Percentiles rank a stretch among this genome's conserved stretches.
Evolutionary conservation across 306 rosid genomes (phyloP).

Genomic region (Trichosanthes truncata): DNA sequence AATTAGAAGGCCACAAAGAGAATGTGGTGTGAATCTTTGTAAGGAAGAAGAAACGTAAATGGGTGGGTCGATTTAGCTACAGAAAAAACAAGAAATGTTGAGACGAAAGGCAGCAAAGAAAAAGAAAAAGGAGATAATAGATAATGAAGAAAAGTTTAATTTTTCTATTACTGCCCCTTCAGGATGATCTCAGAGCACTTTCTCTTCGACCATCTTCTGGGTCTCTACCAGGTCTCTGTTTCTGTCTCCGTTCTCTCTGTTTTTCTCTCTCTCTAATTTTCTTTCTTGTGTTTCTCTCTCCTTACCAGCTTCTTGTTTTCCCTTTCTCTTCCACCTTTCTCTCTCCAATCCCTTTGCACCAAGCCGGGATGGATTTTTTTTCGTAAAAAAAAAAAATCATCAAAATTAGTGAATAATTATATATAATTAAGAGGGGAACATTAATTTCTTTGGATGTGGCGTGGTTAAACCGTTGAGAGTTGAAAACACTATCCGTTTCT

Average conservation of each 20-base stretch:
- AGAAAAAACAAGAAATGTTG: conserved; percentile 22
- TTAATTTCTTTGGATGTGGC: not conserved
- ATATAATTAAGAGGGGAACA: not conserved
- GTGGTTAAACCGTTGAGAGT: not conserved
- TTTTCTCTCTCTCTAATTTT: conserved; percentile 7
- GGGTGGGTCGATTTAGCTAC: not conserved
- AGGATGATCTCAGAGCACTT: conserved; percentile 81
- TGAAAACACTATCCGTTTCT: not conserved
- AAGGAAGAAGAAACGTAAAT: conserved; percentile 15
- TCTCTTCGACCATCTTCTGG: conserved; percentile 78
- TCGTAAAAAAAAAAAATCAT: conserved; percentile 4
- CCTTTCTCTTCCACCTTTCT: conserved; percentile 14
- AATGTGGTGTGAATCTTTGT: not conserved
- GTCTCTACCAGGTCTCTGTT: conserved; percentile 24
- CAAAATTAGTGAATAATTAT: not conserved
- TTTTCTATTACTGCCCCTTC: conserved; percentile 54
- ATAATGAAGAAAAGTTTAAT: not conserved
- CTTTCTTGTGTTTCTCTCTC: conserved; percentile 10
- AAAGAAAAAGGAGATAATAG: not conserved
- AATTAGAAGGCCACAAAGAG: not conserved
- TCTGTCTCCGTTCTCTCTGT: conserved; percentile 2
- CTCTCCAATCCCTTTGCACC: conserved; percentile 42
- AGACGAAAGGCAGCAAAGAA: conserved; percentile 78
- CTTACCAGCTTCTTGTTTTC: conserved; percentile 14
- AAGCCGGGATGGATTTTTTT: conserved; percentile 22